Evolutionary conservation across 768 basidiomycete genomes (phyloP), one percentile per base, ranked within the genome.

Genomic region (Tylopilus vinaceipallidus): DNA sequence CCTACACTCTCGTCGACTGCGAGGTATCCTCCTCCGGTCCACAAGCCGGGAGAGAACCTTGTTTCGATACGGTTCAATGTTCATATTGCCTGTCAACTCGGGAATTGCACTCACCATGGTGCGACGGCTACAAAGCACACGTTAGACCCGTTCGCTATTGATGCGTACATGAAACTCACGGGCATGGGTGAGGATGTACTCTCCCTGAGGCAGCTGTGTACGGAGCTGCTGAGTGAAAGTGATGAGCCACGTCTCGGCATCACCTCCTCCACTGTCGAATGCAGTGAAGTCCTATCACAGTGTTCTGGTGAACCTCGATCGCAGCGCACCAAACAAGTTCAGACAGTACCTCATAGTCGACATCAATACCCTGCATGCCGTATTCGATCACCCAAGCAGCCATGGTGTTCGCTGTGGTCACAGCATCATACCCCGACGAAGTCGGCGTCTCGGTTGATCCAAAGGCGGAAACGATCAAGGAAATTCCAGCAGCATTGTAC

Each of bases 391-490:
- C 80, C 69, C 71, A 79, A 1, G 66, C 59, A 4, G 77, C 77
- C 54, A 81, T 67, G 6, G 64, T 69, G 52, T 74, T 71, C 0
- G 79, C 79, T 2, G 67, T 67, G 19, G 42, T 52, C 20, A 70
- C 62, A 0, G 79, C 69, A 49, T 80, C 68, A 11, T 51, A 54
- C n/a, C 72, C 72, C 6, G 63, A 59, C 0, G 73, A 63, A 2
- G 77, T 80, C 1, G 79, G 78, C 0, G 68, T 62, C 47, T 64
- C 58, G 11, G 66, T 68, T 7, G 75, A 71, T 7, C 79, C 78
- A 57, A 83, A 82, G 2, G 71, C 72, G 36, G 80, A 79, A 5
- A 83, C 82, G 49, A 83, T 72, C 23, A 84, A 59, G 37, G 75
- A 76, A 60, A 83, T 80, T 6, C 82, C 81, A 14, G 79, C 79